phyloP scores from a whole-genome alignment of 2,329 filamentous ascomycete species.

The Bipolaris sorokiniana region DNA sequence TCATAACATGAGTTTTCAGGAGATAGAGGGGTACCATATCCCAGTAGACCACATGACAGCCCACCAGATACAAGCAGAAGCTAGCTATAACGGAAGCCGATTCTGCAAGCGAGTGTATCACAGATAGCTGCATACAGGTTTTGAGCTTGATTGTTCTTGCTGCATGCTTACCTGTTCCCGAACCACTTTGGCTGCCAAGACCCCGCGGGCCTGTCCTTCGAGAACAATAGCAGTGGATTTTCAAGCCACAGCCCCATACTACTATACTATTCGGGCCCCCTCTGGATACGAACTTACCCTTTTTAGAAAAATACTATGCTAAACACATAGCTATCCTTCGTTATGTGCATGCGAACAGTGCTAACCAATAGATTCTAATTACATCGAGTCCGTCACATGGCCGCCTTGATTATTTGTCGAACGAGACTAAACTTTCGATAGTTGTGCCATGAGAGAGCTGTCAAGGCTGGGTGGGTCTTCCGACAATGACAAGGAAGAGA shows the following conservation, averaged over 20 bases:
- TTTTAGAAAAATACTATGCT: neutral
- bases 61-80: no score
- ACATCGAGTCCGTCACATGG: neutral
- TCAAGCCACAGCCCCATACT: neutral
- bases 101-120: no score
- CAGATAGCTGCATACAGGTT: no score
- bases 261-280: neutral
- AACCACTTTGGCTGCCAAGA: no score
- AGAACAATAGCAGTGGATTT: neutral
- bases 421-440: neutral
- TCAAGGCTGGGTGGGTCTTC: neutral
- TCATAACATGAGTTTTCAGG: no score
- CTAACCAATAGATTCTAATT: neutral
- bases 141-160: no score
- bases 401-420: neutral
- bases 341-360: neutral
- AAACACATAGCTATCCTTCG: neutral
- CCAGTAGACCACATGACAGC: no score
- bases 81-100: no score
- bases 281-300: neutral
- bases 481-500: neutral
- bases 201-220: neutral
- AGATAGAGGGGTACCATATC: no score
- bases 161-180: no score
- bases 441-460: no score